These are phyloP conservation scores for Neonectria hederae DNA, from an alignment of 2,329 filamentous ascomycete species.

Conservation along the genomic window DNA sequence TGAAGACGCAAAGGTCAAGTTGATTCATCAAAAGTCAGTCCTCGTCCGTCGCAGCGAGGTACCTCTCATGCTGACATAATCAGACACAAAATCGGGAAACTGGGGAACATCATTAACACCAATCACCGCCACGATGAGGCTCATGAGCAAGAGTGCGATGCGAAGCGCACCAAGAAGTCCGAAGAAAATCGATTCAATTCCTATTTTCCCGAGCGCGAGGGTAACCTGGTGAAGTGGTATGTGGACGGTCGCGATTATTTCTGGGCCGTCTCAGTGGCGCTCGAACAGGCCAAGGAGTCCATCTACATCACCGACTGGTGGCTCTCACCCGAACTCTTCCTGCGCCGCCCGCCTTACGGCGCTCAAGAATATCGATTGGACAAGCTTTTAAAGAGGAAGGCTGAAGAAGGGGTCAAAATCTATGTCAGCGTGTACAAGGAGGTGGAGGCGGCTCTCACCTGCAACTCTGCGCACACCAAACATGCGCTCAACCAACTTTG, in stretches of 20 bases:
- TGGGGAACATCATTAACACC: slow-evolving; percentile 76
- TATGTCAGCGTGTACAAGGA: slow-evolving; percentile 94
- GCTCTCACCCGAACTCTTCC: slow-evolving; percentile 87
- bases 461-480: slow-evolving; percentile 94
- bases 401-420: slow-evolving; percentile 93
- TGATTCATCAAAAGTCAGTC: slow-evolving; percentile 68
- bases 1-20: slow-evolving; percentile 64
- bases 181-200: slow-evolving; percentile 86
- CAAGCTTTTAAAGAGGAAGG: slow-evolving; percentile 84
- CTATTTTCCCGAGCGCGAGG: slow-evolving; percentile 86
- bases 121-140: slow-evolving; percentile 95
- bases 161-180: slow-evolving; percentile 76
- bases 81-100: slow-evolving; percentile 68
- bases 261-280: slow-evolving; percentile 87
- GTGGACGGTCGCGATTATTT: slow-evolving; percentile 96
- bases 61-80: background rate
- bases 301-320: slow-evolving; percentile 99
- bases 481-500: slow-evolving; percentile 82
- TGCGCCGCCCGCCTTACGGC: slow-evolving; percentile 83
- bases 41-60: slow-evolving; percentile 7
- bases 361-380: slow-evolving; percentile 91
- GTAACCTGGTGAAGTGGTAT: slow-evolving; percentile 95
- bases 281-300: slow-evolving; percentile 89
- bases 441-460: slow-evolving; percentile 81
- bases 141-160: slow-evolving; percentile 85